A percentile compares a stretch with the other conserved stretches of the same genome.
phyloP scores from a whole-genome alignment of 345 rosid species.

The Gossypium raimondii region DNA sequence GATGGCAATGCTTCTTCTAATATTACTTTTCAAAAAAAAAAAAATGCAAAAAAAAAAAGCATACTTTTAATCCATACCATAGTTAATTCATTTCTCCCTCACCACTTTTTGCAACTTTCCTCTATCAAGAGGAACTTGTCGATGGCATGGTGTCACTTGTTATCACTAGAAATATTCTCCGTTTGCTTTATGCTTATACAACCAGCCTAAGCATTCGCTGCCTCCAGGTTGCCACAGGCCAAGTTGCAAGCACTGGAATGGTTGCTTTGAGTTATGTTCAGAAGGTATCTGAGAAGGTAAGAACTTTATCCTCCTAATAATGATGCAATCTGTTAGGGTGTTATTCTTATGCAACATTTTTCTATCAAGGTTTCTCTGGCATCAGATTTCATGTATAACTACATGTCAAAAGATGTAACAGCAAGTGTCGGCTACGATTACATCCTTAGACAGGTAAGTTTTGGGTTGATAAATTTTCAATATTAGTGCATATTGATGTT shows the following conservation, averaged over 20 bases:
- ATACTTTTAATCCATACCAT: neutral
- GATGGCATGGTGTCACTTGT: neutral
- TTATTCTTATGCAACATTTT: slow-evolving; percentile 11
- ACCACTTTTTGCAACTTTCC: neutral
- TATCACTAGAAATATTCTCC: neutral
- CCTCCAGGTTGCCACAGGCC: slow-evolving; percentile 75
- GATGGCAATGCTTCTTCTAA: neutral
- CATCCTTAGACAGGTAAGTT: slow-evolving; percentile 87
- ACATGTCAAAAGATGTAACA: slow-evolving; percentile 75
- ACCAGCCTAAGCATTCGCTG: neutral
- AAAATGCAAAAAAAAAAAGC: neutral
- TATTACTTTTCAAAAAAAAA: too few species aligned
- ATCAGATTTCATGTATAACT: slow-evolving; percentile 85
- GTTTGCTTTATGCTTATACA: neutral
- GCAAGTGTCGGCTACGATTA: slow-evolving; percentile 96
- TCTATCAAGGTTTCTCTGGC: slow-evolving; percentile 78
- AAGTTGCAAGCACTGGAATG: slow-evolving; percentile 94
- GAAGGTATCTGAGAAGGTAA: slow-evolving; percentile 94
- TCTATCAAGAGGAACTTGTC: neutral
- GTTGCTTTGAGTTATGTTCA: slow-evolving; percentile 86
- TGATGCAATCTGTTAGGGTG: neutral
- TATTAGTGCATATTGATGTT: neutral
- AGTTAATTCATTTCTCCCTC: neutral
- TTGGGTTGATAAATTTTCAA: neutral
- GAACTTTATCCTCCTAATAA: neutral